phyloP scores from a whole-genome alignment of 768 basidiomycete genomes.

The Trametes punicea region DNA sequence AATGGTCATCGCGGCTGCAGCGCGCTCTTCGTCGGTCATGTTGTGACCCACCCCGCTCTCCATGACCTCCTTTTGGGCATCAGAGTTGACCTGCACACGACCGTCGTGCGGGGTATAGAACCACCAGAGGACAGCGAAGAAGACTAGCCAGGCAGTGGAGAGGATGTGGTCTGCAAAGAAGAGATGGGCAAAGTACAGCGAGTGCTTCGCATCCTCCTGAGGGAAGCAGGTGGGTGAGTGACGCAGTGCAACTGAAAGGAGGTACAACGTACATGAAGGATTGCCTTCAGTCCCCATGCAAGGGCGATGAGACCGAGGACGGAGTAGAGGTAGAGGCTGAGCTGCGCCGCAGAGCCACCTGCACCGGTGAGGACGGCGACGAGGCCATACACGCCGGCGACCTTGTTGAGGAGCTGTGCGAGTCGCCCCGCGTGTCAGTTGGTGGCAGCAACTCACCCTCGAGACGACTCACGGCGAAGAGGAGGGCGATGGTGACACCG shows the following conservation, averaged over 20 bases:
- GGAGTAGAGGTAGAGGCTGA: constrained; percentile 93
- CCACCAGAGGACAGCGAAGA: constrained; percentile 92
- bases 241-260: constrained; percentile 2
- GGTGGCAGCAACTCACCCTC: constrained; percentile 2
- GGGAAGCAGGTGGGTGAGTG: neutral
- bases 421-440: constrained; percentile 16
- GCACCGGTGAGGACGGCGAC: constrained; percentile 88
- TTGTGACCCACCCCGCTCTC: constrained; percentile 47
- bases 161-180: constrained; percentile 92
- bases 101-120: constrained; percentile 91
- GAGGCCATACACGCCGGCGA: constrained; percentile 94
- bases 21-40: constrained; percentile 65
- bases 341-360: constrained; percentile 90
- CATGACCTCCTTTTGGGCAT: constrained; percentile 86
- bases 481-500: constrained; percentile 80
- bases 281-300: constrained; percentile 84
- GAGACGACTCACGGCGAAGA: constrained; percentile 73
- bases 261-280: constrained; percentile 64
- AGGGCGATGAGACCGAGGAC: constrained; percentile 75
- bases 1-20: constrained; percentile 69
- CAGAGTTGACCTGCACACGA: constrained; percentile 70
- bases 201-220: constrained; percentile 85
- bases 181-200: constrained; percentile 86
- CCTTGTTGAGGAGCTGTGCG: constrained; percentile 86
- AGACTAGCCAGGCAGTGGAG: constrained; percentile 87